A percentile compares a stretch with the other conserved stretches of the same genome.
Conservation (phyloP, 1,284 basidiomycete species). For the Leccinum fuscescens region DNA sequence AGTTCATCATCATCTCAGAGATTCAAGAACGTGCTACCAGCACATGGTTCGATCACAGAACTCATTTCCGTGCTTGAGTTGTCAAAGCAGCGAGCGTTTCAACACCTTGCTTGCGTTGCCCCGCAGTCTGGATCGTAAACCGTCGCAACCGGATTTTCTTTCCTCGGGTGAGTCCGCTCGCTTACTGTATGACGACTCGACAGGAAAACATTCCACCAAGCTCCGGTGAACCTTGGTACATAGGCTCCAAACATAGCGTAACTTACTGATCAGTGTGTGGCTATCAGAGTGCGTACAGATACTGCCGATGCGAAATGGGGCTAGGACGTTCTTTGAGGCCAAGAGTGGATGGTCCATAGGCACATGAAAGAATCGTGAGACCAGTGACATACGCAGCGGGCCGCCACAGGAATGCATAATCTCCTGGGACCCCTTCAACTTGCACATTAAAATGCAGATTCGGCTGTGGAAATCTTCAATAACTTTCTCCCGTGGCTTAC, state of each 20-base stretch:
- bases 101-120: too few species aligned
- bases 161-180: not conserved
- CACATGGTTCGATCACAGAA: too few species aligned
- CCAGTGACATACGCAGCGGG: not conserved
- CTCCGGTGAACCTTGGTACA: not conserved
- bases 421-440: not conserved
- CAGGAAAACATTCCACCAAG: not conserved
- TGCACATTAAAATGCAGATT: not conserved
- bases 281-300: too few species aligned
- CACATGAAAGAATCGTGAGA: too few species aligned
- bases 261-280: too few species aligned
- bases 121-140: not conserved
- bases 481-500: not conserved
- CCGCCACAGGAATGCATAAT: slow-evolving; percentile 1
- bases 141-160: not conserved
- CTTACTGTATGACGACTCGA: not conserved
- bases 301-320: too few species aligned
- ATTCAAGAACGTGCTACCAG: too few species aligned
- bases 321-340: too few species aligned
- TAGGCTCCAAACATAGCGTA: not conserved
- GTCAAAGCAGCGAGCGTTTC: too few species aligned
- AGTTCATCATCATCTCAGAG: too few species aligned
- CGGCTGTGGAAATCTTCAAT: not conserved
- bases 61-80: too few species aligned
- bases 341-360: too few species aligned